These are phyloP conservation scores for Phialocephala sp. DNA, from an alignment of 2,329 filamentous ascomycete species.

Conservation along the genomic window DNA sequence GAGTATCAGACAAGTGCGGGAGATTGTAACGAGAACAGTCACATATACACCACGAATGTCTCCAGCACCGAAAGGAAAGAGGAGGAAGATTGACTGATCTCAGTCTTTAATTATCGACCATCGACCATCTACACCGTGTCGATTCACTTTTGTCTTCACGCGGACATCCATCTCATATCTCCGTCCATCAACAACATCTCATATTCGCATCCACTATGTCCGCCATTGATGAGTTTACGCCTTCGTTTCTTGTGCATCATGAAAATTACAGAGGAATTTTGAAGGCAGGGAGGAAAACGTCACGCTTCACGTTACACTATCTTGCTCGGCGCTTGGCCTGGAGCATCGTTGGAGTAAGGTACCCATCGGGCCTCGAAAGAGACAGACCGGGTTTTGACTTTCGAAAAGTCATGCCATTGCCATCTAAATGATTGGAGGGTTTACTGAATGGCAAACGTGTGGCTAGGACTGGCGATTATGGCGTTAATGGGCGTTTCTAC, in stretches of 20 bases:
- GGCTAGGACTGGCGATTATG: slow-evolving; percentile 17
- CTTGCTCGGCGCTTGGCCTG: slow-evolving; percentile 39
- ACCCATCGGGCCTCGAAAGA: slow-evolving; percentile 24
- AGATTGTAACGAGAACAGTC: slow-evolving; percentile 93
- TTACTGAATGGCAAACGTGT: slow-evolving; percentile 19
- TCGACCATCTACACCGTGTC: slow-evolving; percentile 1
- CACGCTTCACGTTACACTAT: slow-evolving; percentile 31
- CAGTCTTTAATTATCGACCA: neutral
- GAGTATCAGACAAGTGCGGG: slow-evolving; percentile 74
- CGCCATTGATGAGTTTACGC: slow-evolving; percentile 37
- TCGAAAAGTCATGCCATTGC: slow-evolving; percentile 27
- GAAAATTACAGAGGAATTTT: slow-evolving; percentile 31
- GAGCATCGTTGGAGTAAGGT: slow-evolving; percentile 39
- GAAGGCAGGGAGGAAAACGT: slow-evolving; percentile 31
- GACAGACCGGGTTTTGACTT: slow-evolving; percentile 28
- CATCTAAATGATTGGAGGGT: slow-evolving; percentile 28
- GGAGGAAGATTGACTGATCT: slow-evolving; percentile 72
- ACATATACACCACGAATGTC: slow-evolving; percentile 89
- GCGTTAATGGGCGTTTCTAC: slow-evolving; percentile 32
- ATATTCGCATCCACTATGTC: slow-evolving; percentile 9
- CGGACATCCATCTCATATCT: slow-evolving; percentile 18
- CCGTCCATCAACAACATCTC: slow-evolving; percentile 10
- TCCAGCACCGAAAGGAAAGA: slow-evolving; percentile 90
- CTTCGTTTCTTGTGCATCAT: slow-evolving; percentile 36
- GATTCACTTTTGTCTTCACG: slow-evolving; percentile 5